Percentiles rank a stretch among this genome's conserved stretches.
phyloP scores from a whole-genome alignment of 1,284 basidiomycete genomes.

The Pseudozyma sp. region DNA sequence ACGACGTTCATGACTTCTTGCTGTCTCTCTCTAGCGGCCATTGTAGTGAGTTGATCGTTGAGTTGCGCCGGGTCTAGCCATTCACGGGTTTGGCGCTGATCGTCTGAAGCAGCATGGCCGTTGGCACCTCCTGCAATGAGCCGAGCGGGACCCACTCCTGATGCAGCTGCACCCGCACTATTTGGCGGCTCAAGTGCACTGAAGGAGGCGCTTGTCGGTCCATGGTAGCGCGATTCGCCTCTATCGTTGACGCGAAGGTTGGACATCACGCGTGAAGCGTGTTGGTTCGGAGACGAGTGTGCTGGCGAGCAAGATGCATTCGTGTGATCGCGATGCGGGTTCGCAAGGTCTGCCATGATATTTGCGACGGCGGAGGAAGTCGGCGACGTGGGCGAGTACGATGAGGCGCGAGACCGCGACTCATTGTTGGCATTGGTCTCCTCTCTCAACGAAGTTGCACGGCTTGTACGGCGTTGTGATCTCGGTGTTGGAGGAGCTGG shows the following conservation, averaged over 20 bases:
- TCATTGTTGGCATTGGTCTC: neutral
- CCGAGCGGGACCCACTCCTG: neutral
- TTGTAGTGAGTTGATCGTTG: slow-evolving; percentile 48
- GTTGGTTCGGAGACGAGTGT: slow-evolving; percentile 5
- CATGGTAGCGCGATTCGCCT: slow-evolving; percentile 27
- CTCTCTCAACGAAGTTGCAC: neutral
- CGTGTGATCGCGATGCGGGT: slow-evolving; percentile 2
- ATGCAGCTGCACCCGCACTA: neutral
- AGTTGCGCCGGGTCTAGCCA: slow-evolving; percentile 13
- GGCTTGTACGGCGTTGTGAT: too few relatives aligned
- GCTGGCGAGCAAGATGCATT: neutral
- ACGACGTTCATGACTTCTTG: slow-evolving; percentile 61
- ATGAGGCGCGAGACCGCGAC: neutral
- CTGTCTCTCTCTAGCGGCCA: slow-evolving; percentile 53
- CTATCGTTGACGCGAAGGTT: slow-evolving; percentile 26
- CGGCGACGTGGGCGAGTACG: slow-evolving; percentile 7
- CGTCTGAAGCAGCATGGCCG: neutral
- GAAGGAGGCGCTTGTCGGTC: slow-evolving; percentile 24
- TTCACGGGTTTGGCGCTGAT: neutral
- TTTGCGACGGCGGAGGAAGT: slow-evolving; percentile 16
- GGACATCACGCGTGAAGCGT: slow-evolving; percentile 12
- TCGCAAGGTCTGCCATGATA: slow-evolving; percentile 23
- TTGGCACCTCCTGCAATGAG: neutral
- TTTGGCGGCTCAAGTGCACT: slow-evolving; percentile 6
- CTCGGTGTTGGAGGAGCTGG: too few relatives aligned